Evolutionary conservation across 352 stramenopile genomes (phyloP).

Genomic region (Phytopythium kandeliae): DNA sequence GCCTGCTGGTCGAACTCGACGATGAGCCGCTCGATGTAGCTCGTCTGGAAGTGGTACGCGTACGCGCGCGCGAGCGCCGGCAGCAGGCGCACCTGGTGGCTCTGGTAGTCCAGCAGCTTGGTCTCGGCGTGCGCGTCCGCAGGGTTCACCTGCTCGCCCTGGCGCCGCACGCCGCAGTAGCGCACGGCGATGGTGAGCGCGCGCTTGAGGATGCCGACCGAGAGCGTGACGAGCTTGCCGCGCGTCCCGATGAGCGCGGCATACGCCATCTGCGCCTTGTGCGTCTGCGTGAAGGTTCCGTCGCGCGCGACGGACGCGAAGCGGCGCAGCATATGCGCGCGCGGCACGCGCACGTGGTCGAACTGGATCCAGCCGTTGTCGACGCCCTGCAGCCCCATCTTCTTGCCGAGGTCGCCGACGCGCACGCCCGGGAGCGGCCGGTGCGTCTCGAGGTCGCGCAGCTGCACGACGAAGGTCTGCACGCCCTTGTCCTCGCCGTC

Average conservation of each 20-base stretch:
- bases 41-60: slow-evolving; percentile 90
- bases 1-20: slow-evolving; percentile 80
- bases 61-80: slow-evolving; percentile 88
- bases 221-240: slow-evolving; percentile 69
- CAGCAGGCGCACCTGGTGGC: slow-evolving; percentile 93
- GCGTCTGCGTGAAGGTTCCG: slow-evolving; percentile 54
- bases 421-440: slow-evolving; percentile 37
- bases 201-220: slow-evolving; percentile 81
- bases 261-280: slow-evolving; percentile 69
- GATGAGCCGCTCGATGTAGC: slow-evolving; percentile 73
- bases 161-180: slow-evolving; percentile 89
- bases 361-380: slow-evolving; percentile 81
- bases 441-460: slow-evolving; percentile 86
- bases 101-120: slow-evolving; percentile 93
- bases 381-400: slow-evolving; percentile 70
- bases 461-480: slow-evolving; percentile 95
- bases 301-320: slow-evolving; percentile 60
- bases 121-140: slow-evolving; percentile 60
- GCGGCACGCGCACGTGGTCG: slow-evolving; percentile 63
- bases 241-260: slow-evolving; percentile 69
- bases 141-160: slow-evolving; percentile 65
- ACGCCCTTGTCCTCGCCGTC: slow-evolving; percentile 80
- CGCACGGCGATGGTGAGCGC: slow-evolving; percentile 90
- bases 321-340: slow-evolving; percentile 71
- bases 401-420: slow-evolving; percentile 63